Evolutionary conservation across 1,139 yeast species (phyloP), one percentile per base, ranked within the genome.

Genomic region (Chernovozyma aurita): DNA sequence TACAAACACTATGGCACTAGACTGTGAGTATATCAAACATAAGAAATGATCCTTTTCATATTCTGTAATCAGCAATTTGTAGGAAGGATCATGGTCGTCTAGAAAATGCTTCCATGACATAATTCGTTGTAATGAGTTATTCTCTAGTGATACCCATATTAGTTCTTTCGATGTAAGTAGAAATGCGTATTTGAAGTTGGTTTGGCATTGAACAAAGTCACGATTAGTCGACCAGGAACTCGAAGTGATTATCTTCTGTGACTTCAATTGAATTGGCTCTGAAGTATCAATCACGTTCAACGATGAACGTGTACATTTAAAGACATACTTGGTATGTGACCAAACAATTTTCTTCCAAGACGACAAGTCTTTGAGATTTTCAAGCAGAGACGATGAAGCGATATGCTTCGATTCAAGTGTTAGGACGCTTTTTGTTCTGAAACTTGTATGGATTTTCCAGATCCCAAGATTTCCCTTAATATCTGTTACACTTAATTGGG

Each of bases 81-180:
- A 47, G 0, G 88, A 71, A 1, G 76, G 73, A 46, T 86, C 95
- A 0, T 52, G 41, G 9, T 73, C 68, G 31, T 70, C 68, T 31
- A 82, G 57, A 42, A 63, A 73, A 54, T 86, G 95, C 41, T 80
- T 81, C 87, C 90, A 82, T 0, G 88, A 73, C 3, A 85, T 48
- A 7, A 76, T 42, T 40, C 83, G 64, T 28, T 57, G 57, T 3
- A 63, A 45, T 3, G 43, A 36, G 0, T 46, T 42, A 2, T 52
- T 35, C 2, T 40, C 35, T 1, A 65, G 43, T 33, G 62, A 59
- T 13, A 78, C 48, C 61, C 82, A 57, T 1, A 80, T 72, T 11
- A 82, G 40, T 50, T 83, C 92, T 43, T 70, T 76, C 1, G 85
- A 70, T 0, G 90, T 81, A 14, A 82, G 54, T 11, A 81, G 42